Evolutionary conservation across 2,329 filamentous ascomycete genomes (phyloP).

Genomic region (Cladophialophora psammophila): DNA sequence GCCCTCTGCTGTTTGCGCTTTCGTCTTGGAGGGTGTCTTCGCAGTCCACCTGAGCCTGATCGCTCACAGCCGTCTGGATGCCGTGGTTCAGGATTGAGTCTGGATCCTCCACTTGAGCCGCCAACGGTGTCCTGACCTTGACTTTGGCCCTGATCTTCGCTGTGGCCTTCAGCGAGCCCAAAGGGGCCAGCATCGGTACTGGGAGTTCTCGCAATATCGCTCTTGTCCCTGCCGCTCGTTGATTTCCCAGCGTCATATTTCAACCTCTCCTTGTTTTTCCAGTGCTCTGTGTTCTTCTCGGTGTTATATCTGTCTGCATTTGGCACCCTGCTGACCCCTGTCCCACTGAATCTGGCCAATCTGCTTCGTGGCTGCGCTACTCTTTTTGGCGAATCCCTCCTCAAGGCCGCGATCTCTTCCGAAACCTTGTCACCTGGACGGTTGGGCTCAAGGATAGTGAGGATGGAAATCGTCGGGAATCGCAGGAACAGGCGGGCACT

Average conservation of each 20-base stretch:
- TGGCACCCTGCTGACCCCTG: neutral
- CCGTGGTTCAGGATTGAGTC: neutral
- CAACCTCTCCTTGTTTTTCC: conserved; percentile 5
- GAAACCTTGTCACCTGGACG: conserved; percentile 19
- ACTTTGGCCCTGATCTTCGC: conserved; percentile 27
- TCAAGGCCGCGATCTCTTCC: conserved; percentile 12
- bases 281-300: neutral
- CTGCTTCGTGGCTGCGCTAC: neutral
- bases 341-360: conserved; percentile 5
- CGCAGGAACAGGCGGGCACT: conserved; percentile 14
- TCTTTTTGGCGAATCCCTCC: neutral
- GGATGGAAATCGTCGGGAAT: conserved; percentile 5
- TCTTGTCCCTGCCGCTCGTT: conserved; percentile 25
- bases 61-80: neutral
- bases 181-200: conserved; percentile 16
- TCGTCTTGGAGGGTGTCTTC: neutral
- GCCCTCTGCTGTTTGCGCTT: neutral
- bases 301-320: conserved; percentile 14
- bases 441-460: conserved; percentile 8
- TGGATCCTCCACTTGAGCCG: conserved; percentile 24
- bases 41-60: neutral
- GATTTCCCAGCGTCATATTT: conserved; percentile 31
- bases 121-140: conserved; percentile 16
- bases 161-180: conserved; percentile 21
- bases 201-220: conserved; percentile 30